Evolutionary conservation across 345 rosid genomes (phyloP).

Genomic region (Dipteronia sinensis): DNA sequence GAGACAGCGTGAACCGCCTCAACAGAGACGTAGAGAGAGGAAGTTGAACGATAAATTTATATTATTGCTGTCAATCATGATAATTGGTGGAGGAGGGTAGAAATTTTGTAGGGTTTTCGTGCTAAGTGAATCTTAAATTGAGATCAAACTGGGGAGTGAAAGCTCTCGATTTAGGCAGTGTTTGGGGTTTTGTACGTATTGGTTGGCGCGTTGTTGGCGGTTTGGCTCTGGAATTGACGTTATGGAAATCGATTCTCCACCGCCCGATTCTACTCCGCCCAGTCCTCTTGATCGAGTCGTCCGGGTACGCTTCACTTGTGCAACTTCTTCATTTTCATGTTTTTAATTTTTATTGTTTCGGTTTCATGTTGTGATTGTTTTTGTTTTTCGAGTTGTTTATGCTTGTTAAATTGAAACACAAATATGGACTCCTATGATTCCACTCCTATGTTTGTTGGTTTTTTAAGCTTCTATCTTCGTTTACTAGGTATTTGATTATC

Average conservation of each 20-base stretch:
- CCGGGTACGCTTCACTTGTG: slow-evolving; percentile 36
- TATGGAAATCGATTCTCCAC: slow-evolving; percentile 62
- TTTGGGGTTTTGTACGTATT: slow-evolving; percentile 51
- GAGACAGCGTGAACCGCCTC: slow-evolving; percentile 9
- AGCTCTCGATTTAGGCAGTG: slow-evolving; percentile 52
- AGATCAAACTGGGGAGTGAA: slow-evolving; percentile 62
- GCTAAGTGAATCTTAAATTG: not conserved
- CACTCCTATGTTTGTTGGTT: not conserved
- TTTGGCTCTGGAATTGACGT: slow-evolving; percentile 17
- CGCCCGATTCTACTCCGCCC: slow-evolving; percentile 36
- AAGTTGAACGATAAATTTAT: not conserved
- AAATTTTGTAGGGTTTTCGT: not conserved
- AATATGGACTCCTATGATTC: not conserved
- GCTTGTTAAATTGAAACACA: not conserved
- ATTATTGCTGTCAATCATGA: not conserved
- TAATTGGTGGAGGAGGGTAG: not conserved
- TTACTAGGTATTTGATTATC: not conserved
- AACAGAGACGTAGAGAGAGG: not conserved
- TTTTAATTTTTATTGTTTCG: not conserved
- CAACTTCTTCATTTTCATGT: not conserved
- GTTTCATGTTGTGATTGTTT: not conserved
- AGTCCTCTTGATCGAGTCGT: slow-evolving; percentile 53
- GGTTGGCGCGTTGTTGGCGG: slow-evolving; percentile 44
- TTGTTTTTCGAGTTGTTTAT: not conserved
- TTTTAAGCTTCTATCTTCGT: not conserved